Evolutionary conservation across 176 grass and related monocot species (phyloP), one percentile per base, ranked within the genome.

Genomic region (Cenchrus americanus): DNA sequence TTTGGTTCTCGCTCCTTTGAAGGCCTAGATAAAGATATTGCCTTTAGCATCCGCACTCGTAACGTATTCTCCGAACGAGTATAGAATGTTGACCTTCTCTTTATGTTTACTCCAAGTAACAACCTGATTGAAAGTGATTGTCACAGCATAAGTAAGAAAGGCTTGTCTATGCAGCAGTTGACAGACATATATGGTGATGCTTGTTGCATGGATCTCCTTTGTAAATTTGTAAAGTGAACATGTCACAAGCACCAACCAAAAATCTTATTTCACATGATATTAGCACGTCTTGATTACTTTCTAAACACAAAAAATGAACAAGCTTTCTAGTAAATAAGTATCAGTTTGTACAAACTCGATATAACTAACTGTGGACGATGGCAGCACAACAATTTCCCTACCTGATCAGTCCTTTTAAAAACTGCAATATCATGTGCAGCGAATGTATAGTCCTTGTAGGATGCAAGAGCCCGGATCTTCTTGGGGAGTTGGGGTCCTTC

Each of bases 381-480:
- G 3, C 75, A 66, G 24, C 65, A 63, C 24, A 86, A 12, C 15
- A 37, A 61, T 44, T 32, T 50, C 71, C 57, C 26, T 71, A 98
- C 96, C 91, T 86, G 89, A 66, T 95, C 89, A 47, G 88, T 90
- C 83, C 96, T 84, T 84, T 87, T 95, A 62, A 95, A 98, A 75
- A 98, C 91, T 37, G 89, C 85, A 65, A 98, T 89, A 55, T 94
- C 79, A 78, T 92, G 90, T 0, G 93, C 93, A 89, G 89, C 91
- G 89, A 98, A 92, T 1, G 96, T 98, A 62, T 94, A 98, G 42
- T 90, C 91, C 82, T 90, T 98, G 89, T 66, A 93, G 62, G 85
- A 98, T 41, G 96, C 93, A 73, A 98, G 91, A 66, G 93, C 91
- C 58, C 91, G 87, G 14, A 98, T 95, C 87, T 98, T 98, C 91